Base-by-base conservation (phyloP, 768 basidiomycete species). In the Boletus sp. region DNA sequence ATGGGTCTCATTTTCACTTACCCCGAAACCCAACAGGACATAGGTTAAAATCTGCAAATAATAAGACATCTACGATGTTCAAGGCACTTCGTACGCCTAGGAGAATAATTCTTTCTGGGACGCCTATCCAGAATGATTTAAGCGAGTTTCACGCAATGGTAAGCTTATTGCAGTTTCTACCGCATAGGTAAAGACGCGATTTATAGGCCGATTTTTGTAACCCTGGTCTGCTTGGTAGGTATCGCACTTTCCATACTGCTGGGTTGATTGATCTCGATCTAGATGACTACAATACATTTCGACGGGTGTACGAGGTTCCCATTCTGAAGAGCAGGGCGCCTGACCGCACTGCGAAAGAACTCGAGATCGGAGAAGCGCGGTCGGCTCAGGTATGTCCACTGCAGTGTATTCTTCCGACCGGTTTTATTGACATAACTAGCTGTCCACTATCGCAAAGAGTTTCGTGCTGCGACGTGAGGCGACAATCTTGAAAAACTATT, bases 101-200 rank as follows among this genome's bases (percentile, higher is more conserved):
- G 24, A 77, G 96, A 37, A 80, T 98, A 59, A 95, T 99, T 37
- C 78, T 99, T 4, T 94, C 94, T 1, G 97, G 97, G 33, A 99
- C 97, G 1, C 97, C 97, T 1, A 91, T 99, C 41, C 97, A 98
- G 70, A 99, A 99, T 72, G 93, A 98, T 70, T 74, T 99, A 30
- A 78, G 89, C 60, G 97, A 99, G 71, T 96, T 96, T 67, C 96
- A 97, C 72, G 83, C 94, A 5, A 98, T 98, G 96, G 94, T 94
- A 61, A 60, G 81, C 65, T 37, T 18, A 15, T 52, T n/a, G 4
- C 0, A 41, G 40, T 17, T 49, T 37, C 48, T 42, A 42, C 8
- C 1, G 10, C 18, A 29, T n/a, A 35, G 4, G 46, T 53, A 37
- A 54, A 40, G 54, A 37, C 30, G 2, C 17, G 1, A 35, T 57